Conservation (phyloP, 805 yeast genomes). For the Candida taoyuanica region DNA sequence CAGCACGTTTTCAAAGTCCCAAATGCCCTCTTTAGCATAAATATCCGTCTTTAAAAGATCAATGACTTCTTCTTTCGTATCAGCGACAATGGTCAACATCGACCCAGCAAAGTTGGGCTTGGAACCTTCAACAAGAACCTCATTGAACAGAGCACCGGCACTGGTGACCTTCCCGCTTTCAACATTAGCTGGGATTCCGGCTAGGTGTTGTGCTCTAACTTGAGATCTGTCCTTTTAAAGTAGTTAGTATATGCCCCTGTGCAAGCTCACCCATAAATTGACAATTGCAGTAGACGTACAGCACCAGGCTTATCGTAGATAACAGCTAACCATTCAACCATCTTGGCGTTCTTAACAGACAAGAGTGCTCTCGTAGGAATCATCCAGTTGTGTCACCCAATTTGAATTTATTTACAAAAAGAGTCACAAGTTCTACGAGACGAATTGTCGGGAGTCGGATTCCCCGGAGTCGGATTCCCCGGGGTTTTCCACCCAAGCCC, state of each 20-base stretch:
- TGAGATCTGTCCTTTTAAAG: constrained; percentile 39
- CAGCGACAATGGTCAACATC: constrained; percentile 57
- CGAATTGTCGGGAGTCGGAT: too few relatives aligned
- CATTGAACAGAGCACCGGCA: constrained; percentile 50
- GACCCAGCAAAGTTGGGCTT: constrained; percentile 63
- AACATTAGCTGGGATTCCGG: constrained; percentile 40
- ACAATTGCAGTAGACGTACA: constrained; percentile 6
- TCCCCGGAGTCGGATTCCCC: too few relatives aligned
- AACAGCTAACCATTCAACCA: constrained; percentile 64
- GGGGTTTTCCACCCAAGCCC: too few relatives aligned
- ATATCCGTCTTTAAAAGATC: constrained; percentile 61
- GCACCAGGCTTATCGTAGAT: constrained; percentile 65
- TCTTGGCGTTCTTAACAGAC: constrained; percentile 20
- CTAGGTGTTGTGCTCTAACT: constrained; percentile 50
- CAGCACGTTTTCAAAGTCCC: constrained; percentile 65
- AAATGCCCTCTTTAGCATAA: constrained; percentile 60
- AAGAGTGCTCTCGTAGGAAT: constrained; percentile 10
- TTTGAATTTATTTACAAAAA: too few relatives aligned
- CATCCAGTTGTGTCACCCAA: constrained; percentile 5
- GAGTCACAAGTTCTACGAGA: too few relatives aligned
- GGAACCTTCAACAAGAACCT: constrained; percentile 36
- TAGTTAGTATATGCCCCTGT: constrained; percentile 1
- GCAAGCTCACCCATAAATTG: too few relatives aligned
- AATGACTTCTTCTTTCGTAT: constrained; percentile 58
- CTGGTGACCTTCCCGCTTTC: constrained; percentile 41